A percentile compares a stretch with the other conserved stretches of the same genome.
phyloP scores from a whole-genome alignment of 2,329 filamentous ascomycete genomes.

The Penicillium aurantiogriseum region DNA sequence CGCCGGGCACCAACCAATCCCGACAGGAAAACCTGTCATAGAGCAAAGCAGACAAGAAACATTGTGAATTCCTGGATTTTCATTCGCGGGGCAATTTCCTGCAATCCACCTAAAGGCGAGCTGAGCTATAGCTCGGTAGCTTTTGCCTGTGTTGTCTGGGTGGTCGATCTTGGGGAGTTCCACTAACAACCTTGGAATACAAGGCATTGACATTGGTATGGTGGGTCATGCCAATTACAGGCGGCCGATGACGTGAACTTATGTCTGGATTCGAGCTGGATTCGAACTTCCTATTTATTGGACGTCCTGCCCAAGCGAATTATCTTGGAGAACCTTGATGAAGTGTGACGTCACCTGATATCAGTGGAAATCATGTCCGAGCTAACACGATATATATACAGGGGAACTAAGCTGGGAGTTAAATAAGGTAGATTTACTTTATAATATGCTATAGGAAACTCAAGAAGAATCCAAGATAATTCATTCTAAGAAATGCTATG shows the following conservation, averaged over 20 bases:
- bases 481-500: neutral
- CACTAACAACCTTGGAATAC: neutral
- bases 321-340: neutral
- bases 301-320: neutral
- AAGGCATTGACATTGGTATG: neutral
- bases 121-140: neutral
- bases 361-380: conserved; percentile 1
- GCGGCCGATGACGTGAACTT: neutral
- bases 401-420: neutral
- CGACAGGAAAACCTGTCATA: conserved; percentile 1
- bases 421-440: neutral
- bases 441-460: neutral
- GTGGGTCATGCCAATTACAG: neutral
- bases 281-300: neutral
- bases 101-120: neutral
- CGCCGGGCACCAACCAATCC: neutral
- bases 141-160: neutral
- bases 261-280: neutral
- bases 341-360: conserved; percentile 1
- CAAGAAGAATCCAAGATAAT: neutral
- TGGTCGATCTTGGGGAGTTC: neutral
- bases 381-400: neutral
- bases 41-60: neutral
- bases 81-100: conserved; percentile 8
- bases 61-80: conserved; percentile 2